These are phyloP conservation scores for Erythrophleum fordii DNA, from an alignment of 306 rosid genomes.

Conservation along the genomic window DNA sequence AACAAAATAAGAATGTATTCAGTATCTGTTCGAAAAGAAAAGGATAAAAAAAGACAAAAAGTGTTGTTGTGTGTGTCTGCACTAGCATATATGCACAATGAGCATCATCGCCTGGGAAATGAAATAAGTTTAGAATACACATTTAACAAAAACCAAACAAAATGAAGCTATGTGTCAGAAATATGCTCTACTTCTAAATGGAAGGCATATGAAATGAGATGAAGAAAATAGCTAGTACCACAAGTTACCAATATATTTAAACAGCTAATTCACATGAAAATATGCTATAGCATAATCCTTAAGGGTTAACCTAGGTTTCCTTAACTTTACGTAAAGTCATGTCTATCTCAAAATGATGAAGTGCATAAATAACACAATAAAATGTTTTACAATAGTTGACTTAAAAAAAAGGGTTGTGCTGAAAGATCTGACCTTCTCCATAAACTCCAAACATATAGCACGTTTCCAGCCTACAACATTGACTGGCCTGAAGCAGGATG, in stretches of 20 bases:
- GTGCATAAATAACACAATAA: conserved; percentile 17
- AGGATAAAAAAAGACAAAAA: conserved; percentile 9
- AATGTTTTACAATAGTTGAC: conserved; percentile 19
- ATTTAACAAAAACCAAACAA: conserved; percentile 33
- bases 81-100: conserved; percentile 31
- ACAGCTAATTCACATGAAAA: not conserved
- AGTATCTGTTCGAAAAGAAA: conserved; percentile 29
- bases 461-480: conserved; percentile 98
- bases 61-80: conserved; percentile 17
- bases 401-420: conserved; percentile 35
- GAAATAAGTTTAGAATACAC: conserved; percentile 25
- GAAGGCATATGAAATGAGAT: conserved; percentile 26
- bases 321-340: conserved; percentile 8
- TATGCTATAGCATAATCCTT: not conserved
- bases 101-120: conserved; percentile 20
- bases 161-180: conserved; percentile 13
- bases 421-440: conserved; percentile 82
- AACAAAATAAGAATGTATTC: conserved; percentile 15
- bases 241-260: not conserved
- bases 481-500: conserved; percentile 85
- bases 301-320: not conserved
- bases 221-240: not conserved
- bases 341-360: conserved; percentile 28
- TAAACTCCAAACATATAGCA: conserved; percentile 94
- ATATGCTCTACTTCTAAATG: conserved; percentile 5